Conservation (phyloP, 2,329 filamentous ascomycete genomes). For the Drechmeria coniospora region DNA sequence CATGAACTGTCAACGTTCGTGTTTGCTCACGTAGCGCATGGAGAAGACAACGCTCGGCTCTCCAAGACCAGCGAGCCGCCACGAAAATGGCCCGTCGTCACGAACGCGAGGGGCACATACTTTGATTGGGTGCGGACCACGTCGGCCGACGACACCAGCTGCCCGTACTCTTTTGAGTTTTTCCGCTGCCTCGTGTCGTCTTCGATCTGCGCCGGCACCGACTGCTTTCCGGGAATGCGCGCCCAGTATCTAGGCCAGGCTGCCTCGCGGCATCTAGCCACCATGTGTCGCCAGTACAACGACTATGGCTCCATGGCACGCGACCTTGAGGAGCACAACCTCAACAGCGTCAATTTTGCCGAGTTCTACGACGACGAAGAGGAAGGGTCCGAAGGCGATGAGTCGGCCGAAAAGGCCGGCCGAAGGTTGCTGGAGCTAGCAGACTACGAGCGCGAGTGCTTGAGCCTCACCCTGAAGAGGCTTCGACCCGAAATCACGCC, state of each 20-base stretch:
- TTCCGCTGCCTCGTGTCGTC: slow-evolving; percentile 5
- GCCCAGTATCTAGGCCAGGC: slow-evolving; percentile 5
- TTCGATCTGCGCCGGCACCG: slow-evolving; percentile 1
- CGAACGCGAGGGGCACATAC: too few relatives aligned
- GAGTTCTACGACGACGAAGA: slow-evolving; percentile 3
- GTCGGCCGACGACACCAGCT: slow-evolving; percentile 5
- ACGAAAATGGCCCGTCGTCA: too few relatives aligned
- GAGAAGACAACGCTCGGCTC: slow-evolving; percentile 1
- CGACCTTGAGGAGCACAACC: slow-evolving; percentile 6
- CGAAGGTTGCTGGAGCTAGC: too few relatives aligned
- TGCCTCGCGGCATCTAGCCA: slow-evolving; percentile 5
- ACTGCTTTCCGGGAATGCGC: slow-evolving; percentile 2
- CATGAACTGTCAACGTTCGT: slow-evolving; percentile 1
- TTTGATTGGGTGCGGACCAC: slow-evolving; percentile 7
- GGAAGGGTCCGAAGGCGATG: too few relatives aligned
- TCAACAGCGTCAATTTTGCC: slow-evolving; percentile 8
- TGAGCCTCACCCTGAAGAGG: too few relatives aligned
- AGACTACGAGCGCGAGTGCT: too few relatives aligned
- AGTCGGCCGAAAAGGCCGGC: too few relatives aligned
- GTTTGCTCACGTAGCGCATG: slow-evolving; percentile 1
- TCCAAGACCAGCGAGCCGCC: background rate
- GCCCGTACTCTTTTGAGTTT: slow-evolving; percentile 6
- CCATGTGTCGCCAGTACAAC: slow-evolving; percentile 8
- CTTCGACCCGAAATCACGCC: too few relatives aligned
- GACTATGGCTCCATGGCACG: slow-evolving; percentile 6